Percentiles rank a stretch among this genome's conserved stretches.
phyloP scores from a whole-genome alignment of 225 moss, liverwort and hornwort genomes.

The Polytrichum formosum region DNA sequence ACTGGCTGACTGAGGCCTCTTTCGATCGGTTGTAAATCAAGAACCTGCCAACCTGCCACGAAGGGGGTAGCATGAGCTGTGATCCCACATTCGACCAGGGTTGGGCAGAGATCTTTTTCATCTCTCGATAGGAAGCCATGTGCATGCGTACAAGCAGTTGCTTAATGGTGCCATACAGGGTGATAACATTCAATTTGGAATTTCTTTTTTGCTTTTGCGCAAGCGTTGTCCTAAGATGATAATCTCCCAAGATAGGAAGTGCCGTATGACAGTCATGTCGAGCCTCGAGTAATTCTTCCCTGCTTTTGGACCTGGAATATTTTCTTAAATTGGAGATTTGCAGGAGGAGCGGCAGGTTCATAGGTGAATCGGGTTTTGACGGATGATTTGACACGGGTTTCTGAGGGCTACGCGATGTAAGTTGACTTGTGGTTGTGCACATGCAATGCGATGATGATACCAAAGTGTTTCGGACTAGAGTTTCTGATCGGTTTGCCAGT shows the following conservation, averaged over 20 bases:
- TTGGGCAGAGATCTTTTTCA: slow-evolving; percentile 15
- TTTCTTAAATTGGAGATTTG: neutral
- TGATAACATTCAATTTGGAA: slow-evolving; percentile 7
- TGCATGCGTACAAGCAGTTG: slow-evolving; percentile 13
- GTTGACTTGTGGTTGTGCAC: too few species aligned
- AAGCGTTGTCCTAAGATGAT: slow-evolving; percentile 8
- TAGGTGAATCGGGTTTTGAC: neutral
- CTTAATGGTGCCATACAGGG: slow-evolving; percentile 19
- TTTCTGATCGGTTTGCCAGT: slow-evolving; percentile 15
- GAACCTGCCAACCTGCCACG: slow-evolving; percentile 21
- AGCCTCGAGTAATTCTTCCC: neutral
- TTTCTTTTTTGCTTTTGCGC: neutral
- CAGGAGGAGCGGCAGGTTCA: neutral
- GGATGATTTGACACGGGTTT: slow-evolving; percentile 23
- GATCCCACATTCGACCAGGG: slow-evolving; percentile 20
- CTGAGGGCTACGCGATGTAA: slow-evolving; percentile 9
- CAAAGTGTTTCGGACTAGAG: slow-evolving; percentile 13
- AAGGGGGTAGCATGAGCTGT: slow-evolving; percentile 16
- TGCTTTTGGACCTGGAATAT: neutral
- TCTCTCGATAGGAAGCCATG: slow-evolving; percentile 28
- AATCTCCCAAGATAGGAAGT: slow-evolving; percentile 26
- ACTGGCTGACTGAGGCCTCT: slow-evolving; percentile 21
- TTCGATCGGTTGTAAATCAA: neutral
- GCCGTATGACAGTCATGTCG: slow-evolving; percentile 20
- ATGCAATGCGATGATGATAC: slow-evolving; percentile 13